Conservation (phyloP, 2,329 filamentous ascomycete species). For the Colletotrichum chrysophilum region DNA sequence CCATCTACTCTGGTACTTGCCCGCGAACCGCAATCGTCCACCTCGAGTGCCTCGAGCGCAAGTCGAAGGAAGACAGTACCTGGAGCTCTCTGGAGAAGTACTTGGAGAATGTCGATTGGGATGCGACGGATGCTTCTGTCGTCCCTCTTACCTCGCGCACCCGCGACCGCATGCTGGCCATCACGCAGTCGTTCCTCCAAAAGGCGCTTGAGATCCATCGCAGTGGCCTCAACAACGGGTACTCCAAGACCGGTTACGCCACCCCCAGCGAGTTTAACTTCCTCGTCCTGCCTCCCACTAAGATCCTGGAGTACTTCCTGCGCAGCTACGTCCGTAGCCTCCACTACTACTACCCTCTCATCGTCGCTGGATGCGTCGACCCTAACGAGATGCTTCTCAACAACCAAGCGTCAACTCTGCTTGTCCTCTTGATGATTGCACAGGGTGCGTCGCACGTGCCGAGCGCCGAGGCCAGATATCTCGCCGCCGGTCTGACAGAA, state of each 20-base stretch:
- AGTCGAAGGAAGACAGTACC: conserved; percentile 51
- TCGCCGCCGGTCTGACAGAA: conserved; percentile 71
- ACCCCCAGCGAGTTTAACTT: conserved; percentile 63
- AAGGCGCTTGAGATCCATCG: conserved; percentile 74
- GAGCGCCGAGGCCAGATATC: conserved; percentile 66
- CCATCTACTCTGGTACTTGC: conserved; percentile 47
- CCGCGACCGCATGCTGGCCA: conserved; percentile 73
- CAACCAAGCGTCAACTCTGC: conserved; percentile 68
- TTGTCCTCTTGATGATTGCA: conserved; percentile 75
- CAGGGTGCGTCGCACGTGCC: conserved; percentile 72
- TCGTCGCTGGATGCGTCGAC: conserved; percentile 64
- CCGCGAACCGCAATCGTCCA: conserved; percentile 57
- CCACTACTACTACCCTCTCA: conserved; percentile 69
- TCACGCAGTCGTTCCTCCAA: conserved; percentile 73
- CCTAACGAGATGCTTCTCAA: conserved; percentile 72
- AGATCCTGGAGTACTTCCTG: conserved; percentile 71
- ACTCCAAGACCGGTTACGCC: conserved; percentile 46
- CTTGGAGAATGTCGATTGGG: conserved; percentile 40
- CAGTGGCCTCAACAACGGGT: conserved; percentile 47
- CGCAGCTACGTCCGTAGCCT: conserved; percentile 70
- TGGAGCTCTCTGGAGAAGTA: conserved; percentile 51
- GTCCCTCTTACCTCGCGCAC: conserved; percentile 54
- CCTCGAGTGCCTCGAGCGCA: conserved; percentile 55
- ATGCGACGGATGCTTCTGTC: conserved; percentile 44
- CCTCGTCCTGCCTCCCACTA: conserved; percentile 68